These are phyloP conservation scores for Mycena crocata DNA, from an alignment of 768 basidiomycete genomes.

Conservation along the genomic window DNA sequence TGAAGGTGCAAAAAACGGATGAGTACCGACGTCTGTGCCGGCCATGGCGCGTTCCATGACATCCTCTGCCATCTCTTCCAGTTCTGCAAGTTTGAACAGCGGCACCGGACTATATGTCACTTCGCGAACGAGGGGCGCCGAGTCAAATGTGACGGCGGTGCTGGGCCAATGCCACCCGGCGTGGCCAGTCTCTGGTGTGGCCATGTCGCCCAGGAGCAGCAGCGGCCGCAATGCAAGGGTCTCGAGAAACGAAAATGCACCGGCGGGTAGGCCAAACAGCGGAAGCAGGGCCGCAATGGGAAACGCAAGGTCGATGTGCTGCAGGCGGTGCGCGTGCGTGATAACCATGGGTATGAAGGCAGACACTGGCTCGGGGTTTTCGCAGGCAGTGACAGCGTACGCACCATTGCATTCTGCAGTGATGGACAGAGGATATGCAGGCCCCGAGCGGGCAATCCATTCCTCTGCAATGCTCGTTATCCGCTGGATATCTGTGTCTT, in stretches of 20 bases:
- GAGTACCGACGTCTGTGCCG: background rate
- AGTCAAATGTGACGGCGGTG: background rate
- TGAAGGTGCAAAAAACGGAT: slow-evolving; percentile 5
- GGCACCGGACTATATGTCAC: background rate
- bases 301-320: background rate
- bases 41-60: background rate
- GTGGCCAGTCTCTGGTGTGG: background rate
- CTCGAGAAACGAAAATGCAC: background rate
- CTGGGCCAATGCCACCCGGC: background rate
- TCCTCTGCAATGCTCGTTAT: background rate
- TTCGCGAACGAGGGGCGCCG: background rate
- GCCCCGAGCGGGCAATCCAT: background rate
- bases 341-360: background rate
- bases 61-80: background rate
- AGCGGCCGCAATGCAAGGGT: background rate
- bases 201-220: background rate
- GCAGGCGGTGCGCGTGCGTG: background rate
- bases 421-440: background rate
- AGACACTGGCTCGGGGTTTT: background rate
- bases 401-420: background rate
- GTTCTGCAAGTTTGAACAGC: background rate
- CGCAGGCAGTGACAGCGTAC: background rate
- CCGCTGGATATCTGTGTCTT: background rate
- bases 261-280: background rate
- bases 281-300: background rate